Conservation (phyloP, 2,329 filamentous ascomycete genomes). For the Colletotrichum caudatum region DNA sequence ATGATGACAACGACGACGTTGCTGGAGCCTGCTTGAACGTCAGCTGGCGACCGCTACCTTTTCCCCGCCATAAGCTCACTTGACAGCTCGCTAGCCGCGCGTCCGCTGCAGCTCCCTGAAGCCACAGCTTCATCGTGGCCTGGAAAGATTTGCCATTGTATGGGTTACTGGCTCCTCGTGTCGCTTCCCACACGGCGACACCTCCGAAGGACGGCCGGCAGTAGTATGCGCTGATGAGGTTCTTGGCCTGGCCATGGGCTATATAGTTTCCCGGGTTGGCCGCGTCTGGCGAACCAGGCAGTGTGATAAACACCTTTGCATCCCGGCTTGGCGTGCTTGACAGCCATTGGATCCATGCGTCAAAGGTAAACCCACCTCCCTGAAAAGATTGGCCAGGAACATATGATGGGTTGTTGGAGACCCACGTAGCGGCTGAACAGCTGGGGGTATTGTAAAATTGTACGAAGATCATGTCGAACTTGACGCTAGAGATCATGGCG, state of each 20-base stretch:
- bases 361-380: conserved; percentile 48
- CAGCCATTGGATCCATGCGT: conserved; percentile 47
- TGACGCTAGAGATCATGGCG: conserved; percentile 53
- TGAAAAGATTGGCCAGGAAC: conserved; percentile 41
- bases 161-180: conserved; percentile 38
- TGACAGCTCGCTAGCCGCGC: conserved; percentile 13
- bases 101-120: conserved; percentile 23
- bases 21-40: conserved; percentile 3
- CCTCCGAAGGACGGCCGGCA: conserved; percentile 47
- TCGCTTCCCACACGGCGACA: conserved; percentile 50
- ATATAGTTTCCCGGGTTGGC: conserved; percentile 46
- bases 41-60: not conserved
- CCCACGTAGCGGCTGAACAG: conserved; percentile 50
- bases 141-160: conserved; percentile 40
- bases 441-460: conserved; percentile 63
- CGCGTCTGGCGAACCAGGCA: conserved; percentile 46
- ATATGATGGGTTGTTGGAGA: conserved; percentile 46
- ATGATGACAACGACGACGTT: not conserved
- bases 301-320: conserved; percentile 49
- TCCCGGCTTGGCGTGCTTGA: conserved; percentile 44
- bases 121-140: conserved; percentile 36
- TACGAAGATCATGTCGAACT: conserved; percentile 58
- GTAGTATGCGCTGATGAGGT: conserved; percentile 47
- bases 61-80: not conserved
- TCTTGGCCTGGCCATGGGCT: conserved; percentile 39